Conservation (phyloP, 169 alveolate species). For the Miamiensis avidus region DNA sequence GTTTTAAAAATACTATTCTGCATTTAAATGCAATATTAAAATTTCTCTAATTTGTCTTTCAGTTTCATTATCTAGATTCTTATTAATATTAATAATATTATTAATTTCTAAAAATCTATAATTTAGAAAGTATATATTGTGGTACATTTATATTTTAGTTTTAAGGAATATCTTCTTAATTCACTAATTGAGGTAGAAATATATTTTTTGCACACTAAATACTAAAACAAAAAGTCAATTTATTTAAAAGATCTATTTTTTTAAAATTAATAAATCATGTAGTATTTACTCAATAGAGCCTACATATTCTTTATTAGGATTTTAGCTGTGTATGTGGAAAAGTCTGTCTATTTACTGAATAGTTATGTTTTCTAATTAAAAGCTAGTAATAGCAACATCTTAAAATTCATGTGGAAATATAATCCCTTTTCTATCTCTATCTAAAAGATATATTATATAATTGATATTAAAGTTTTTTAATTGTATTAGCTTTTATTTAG, state of each 20-base stretch:
- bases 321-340: not conserved
- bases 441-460: too few relatives aligned
- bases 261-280: too few relatives aligned
- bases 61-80: not conserved
- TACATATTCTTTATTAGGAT: not conserved
- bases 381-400: not conserved
- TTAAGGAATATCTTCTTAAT: not conserved
- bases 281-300: not conserved
- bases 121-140: too few relatives aligned
- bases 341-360: not conserved
- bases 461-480: too few relatives aligned
- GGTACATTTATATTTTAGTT: not conserved
- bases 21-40: not conserved
- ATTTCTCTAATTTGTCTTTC: not conserved
- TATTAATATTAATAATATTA: too few relatives aligned
- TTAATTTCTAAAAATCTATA: too few relatives aligned
- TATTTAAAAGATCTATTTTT: too few relatives aligned
- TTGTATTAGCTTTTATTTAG: too few relatives aligned
- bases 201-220: not conserved
- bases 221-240: not conserved
- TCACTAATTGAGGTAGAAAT: not conserved
- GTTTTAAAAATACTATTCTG: too few relatives aligned
- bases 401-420: not conserved
- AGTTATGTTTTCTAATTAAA: not conserved
- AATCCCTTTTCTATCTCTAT: not conserved